Conservation (phyloP, 1,284 basidiomycete species). For the Melanopsichium pennsylvanicum region DNA sequence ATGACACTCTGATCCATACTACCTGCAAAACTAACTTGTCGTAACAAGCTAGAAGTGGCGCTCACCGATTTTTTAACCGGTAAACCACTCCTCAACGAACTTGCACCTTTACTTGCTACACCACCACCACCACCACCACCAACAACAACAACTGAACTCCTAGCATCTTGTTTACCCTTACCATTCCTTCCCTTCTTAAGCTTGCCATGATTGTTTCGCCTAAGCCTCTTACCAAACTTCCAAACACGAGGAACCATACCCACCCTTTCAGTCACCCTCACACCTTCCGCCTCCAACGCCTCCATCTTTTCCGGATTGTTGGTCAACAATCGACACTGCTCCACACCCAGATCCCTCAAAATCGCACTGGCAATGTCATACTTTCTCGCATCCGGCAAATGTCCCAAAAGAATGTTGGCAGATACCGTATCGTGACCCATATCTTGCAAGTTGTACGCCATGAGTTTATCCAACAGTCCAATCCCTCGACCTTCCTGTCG, state of each 20-base stretch:
- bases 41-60: conserved; percentile 15
- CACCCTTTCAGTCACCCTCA: conserved; percentile 83
- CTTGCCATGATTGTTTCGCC: conserved; percentile 9
- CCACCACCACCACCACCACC: too few species aligned
- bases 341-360: conserved; percentile 83
- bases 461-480: conserved; percentile 91
- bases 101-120: too few species aligned
- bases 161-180: conserved; percentile 1
- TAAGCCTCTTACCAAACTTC: conserved; percentile 67
- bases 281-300: conserved; percentile 83
- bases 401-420: conserved; percentile 93
- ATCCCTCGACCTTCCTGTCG: conserved; percentile 99
- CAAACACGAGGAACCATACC: conserved; percentile 94
- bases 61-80: too few species aligned
- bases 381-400: conserved; percentile 89
- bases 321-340: conserved; percentile 78
- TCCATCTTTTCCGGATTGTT: conserved; percentile 98
- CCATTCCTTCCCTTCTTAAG: conserved; percentile 3
- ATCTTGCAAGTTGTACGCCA: conserved; percentile 98
- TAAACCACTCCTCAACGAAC: not conserved
- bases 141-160: too few species aligned
- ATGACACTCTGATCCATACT: conserved; percentile 36
- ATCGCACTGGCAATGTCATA: conserved; percentile 93
- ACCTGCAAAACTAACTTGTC: conserved; percentile 11
- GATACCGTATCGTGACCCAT: conserved; percentile 97